Base-by-base conservation (phyloP, 208 protist species). In the Naegleria fowleri region DNA sequence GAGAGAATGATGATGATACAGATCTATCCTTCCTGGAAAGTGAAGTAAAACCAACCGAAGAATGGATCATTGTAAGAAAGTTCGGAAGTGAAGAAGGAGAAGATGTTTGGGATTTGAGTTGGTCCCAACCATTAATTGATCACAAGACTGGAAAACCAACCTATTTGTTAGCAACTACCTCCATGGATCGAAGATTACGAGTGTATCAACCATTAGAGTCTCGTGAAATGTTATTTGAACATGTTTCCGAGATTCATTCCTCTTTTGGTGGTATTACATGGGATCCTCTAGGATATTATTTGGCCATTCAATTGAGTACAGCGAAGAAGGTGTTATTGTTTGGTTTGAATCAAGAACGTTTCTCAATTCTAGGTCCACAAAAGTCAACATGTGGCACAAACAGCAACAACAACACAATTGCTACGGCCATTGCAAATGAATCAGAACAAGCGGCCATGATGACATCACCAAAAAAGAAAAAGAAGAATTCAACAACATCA, bases 41-140 rank as follows among this genome's bases (percentile, higher is more conserved):
- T 79, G 67, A 79, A 79, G 29, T 79, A 0, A 79, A 79, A n/a
- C 67, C 67, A 36, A 79, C 67, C n/a, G 67, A 79, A 79, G 67
- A 79, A 79, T 79, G 67, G 67, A 79, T 79, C 6, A 79, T 79
- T 36, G 16, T 36, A 36, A 79, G 25, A 33, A 79, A 33, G 25
- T 79, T 79, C n/a, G 67, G 67, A 36, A n/a, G 67, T 13, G 67
- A 79, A 79, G 67, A 79, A 79, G 67, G 67, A 36, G 67, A 79
- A 36, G 67, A 79, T 79, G 67, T 79, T 79, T 79, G 67, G 67
- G 67, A 79, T 79, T 36, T 79, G 16, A 79, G 36, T 79, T 79
- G 67, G 67, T 36, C 29, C 0, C 67, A 7, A 36, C 67, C 67
- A 25, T 33, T 79, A 0, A 79, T 79, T 36, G 67, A 79, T 79